phyloP scores from a whole-genome alignment of 1,284 basidiomycete species.

The Marasmius tenuissimus region DNA sequence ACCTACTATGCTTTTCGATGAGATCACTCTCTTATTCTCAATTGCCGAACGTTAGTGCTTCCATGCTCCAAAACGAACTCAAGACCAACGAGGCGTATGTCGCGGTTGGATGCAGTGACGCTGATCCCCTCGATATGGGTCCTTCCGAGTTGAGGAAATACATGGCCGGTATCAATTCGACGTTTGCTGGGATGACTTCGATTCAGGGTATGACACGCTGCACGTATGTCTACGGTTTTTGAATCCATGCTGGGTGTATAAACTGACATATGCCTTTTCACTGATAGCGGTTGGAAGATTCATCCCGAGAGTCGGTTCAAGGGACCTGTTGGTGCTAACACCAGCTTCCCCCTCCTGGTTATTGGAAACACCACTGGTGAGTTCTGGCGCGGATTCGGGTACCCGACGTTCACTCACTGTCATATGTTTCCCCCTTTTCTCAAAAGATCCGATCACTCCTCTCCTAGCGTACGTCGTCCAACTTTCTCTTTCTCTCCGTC shows the following conservation, averaged over 20 bases:
- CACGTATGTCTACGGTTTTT: not conserved
- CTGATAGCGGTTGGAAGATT: conserved; percentile 29
- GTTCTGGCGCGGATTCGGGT: not conserved
- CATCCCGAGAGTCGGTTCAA: conserved; percentile 29
- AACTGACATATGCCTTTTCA: not conserved
- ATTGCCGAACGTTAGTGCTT: not conserved
- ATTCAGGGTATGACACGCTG: not conserved
- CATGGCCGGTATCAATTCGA: not conserved
- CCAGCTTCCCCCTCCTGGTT: conserved; percentile 19
- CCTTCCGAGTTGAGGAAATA: not conserved
- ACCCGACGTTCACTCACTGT: not conserved
- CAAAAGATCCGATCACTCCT: conserved; percentile 41
- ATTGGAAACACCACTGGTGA: conserved; percentile 21
- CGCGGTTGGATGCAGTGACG: not conserved
- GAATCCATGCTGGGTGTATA: too few relatives aligned
- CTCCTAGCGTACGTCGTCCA: conserved; percentile 23
- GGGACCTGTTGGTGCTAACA: conserved; percentile 26
- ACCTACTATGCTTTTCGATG: not conserved
- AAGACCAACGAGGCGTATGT: not conserved
- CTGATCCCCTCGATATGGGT: not conserved
- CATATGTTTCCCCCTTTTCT: not conserved
- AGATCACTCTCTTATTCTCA: not conserved
- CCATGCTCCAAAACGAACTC: not conserved
- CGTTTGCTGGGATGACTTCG: not conserved
- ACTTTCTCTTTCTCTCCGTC: not conserved